Evolutionary conservation across 108 stramenopile genomes (phyloP).

Genomic region (Fragilariopsis cylindrus): DNA sequence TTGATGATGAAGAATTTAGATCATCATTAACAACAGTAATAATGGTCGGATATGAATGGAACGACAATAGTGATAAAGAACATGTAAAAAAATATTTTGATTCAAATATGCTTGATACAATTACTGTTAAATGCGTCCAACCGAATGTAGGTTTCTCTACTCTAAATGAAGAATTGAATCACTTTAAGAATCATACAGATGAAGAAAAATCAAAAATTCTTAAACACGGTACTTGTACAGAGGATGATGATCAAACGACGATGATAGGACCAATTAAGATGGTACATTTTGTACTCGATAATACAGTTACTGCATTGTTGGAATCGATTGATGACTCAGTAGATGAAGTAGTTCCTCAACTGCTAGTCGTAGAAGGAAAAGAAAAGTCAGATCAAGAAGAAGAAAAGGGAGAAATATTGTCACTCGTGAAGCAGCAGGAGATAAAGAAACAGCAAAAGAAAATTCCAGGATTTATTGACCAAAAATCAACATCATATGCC

Average conservation of each 20-base stretch:
- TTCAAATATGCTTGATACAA: slow-evolving; percentile 16
- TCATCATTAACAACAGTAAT: slow-evolving; percentile 25
- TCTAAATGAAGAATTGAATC: slow-evolving; percentile 68
- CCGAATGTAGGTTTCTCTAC: slow-evolving; percentile 58
- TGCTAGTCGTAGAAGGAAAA: not conserved
- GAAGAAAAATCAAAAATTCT: slow-evolving; percentile 48
- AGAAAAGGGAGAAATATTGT: not conserved
- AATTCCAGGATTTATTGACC: slow-evolving; percentile 20
- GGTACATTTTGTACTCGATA: slow-evolving; percentile 54
- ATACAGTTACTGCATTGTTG: not conserved
- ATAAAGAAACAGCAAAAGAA: not conserved
- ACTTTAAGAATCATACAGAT: slow-evolving; percentile 49
- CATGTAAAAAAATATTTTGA: slow-evolving; percentile 54
- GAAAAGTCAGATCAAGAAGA: slow-evolving; percentile 9
- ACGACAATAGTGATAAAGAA: slow-evolving; percentile 40
- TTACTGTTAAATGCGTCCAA: slow-evolving; percentile 42
- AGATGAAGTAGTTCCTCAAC: not conserved
- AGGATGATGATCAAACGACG: too few species aligned
- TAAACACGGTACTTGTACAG: slow-evolving; percentile 19
- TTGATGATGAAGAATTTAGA: slow-evolving; percentile 36
- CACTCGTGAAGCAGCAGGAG: not conserved
- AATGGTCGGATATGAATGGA: slow-evolving; percentile 51
- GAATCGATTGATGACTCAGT: not conserved
- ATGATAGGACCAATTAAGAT: slow-evolving; percentile 77
- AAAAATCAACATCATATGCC: slow-evolving; percentile 46